A percentile compares a stretch with the other conserved stretches of the same genome.
These are phyloP conservation scores for Colletotrichum sansevieriae DNA, from an alignment of 2,329 filamentous ascomycete species.

Conservation along the genomic window DNA sequence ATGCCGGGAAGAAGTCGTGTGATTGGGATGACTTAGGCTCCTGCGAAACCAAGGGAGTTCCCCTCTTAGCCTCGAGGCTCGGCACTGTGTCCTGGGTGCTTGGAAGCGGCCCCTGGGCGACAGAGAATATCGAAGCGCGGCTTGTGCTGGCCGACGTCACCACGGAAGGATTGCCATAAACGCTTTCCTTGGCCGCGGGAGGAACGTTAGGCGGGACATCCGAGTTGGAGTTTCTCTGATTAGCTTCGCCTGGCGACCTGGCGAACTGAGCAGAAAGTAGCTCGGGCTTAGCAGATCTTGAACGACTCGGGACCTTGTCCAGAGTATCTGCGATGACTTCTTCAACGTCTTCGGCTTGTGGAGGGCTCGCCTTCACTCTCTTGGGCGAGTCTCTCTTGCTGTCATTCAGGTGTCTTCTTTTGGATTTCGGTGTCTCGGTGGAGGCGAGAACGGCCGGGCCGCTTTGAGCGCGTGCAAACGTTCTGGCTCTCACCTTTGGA, in stretches of 20 bases:
- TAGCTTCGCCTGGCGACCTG: background rate
- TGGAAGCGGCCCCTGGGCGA: background rate
- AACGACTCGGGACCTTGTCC: slow-evolving; percentile 29
- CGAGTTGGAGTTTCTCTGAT: background rate
- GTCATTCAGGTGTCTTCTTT: slow-evolving; percentile 11
- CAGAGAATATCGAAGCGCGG: slow-evolving; percentile 22
- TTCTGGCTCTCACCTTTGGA: background rate
- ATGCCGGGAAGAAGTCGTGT: slow-evolving; percentile 24
- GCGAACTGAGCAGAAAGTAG: slow-evolving; percentile 6
- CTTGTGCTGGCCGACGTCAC: slow-evolving; percentile 22
- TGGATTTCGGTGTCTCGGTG: background rate
- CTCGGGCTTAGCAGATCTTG: slow-evolving; percentile 11
- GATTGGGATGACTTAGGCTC: slow-evolving; percentile 6
- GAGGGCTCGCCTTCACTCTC: slow-evolving; percentile 7
- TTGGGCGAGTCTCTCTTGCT: slow-evolving; percentile 9
- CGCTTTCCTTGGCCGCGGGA: background rate
- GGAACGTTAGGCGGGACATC: background rate
- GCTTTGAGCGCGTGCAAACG: background rate
- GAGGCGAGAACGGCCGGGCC: background rate
- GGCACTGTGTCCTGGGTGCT: slow-evolving; percentile 28
- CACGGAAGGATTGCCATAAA: background rate
- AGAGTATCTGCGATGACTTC: background rate
- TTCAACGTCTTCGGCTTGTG: background rate
- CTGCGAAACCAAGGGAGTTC: background rate
- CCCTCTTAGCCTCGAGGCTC: background rate